Base-by-base conservation (phyloP, 805 yeast genomes). In the Millerago galiae region DNA sequence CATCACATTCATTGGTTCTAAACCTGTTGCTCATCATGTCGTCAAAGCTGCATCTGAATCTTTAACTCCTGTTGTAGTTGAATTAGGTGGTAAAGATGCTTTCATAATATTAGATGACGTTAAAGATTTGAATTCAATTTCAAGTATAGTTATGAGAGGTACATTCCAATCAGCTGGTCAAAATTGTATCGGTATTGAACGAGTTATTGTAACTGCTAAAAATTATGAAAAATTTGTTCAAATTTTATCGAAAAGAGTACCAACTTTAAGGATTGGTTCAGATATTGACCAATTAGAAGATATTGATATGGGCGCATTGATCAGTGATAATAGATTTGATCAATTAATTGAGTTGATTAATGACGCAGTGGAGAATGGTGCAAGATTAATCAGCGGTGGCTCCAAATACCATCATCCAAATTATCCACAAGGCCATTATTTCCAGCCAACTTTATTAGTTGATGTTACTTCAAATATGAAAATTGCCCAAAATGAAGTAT, bases 101-200 rank as follows among this genome's bases (percentile, higher is more conserved):
- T 77, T 88, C 16, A 72, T 93, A 40, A 88, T 90, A 4, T 72
- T 93, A 50, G 97, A 91, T 55, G 93, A 87, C 52, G 83, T 77
- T 32, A 68, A 76, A 48, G 78, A 81, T 49, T 50, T 75, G 34
- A 62, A 70, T 8, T 64, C 72, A 5, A 66, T 83, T 34, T 81
- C 95, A 0, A 86, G 96, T 13, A 79, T 89, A 21, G 74, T 93
- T 32, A 74, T 93, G 83, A 74, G 99, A 57, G 99, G 99, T 29
- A 83, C 96, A 1, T 93, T 91, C 68, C 99, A 93, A 66, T 84
- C 95, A 41, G 85, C 96, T 0, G 99, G 99, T 11, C 99, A 93
- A 65, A 93, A 93, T 60, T 93, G 99, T 67, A 93, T 93, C 56
- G 98, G 99, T 31, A 85, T 93, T 42, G 99, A 93, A 66, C 74